These are phyloP conservation scores for Aphanoascus verrucosus DNA, from an alignment of 2,329 filamentous ascomycete genomes.

Conservation along the genomic window DNA sequence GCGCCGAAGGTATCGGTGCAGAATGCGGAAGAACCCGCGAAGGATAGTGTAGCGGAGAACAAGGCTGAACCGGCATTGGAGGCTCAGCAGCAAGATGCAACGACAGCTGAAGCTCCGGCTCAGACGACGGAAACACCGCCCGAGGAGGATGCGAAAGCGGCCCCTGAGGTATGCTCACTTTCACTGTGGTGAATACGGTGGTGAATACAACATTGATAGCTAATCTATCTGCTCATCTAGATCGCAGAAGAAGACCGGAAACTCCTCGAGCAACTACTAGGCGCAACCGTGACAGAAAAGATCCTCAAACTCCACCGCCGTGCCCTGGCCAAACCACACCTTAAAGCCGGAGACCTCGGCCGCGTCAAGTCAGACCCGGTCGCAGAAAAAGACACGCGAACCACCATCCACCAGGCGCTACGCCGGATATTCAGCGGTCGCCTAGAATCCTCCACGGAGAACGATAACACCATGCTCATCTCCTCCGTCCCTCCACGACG, in stretches of 20 bases:
- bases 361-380: slow-evolving; percentile 45
- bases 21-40: background rate
- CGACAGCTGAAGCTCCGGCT: slow-evolving; percentile 12
- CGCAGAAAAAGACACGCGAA: slow-evolving; percentile 50
- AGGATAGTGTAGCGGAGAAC: background rate
- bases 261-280: slow-evolving; percentile 41
- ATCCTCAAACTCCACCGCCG: slow-evolving; percentile 48
- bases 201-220: too few species aligned
- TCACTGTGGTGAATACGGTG: background rate
- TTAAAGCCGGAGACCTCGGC: slow-evolving; percentile 47
- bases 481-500: slow-evolving; percentile 30
- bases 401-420: slow-evolving; percentile 54
- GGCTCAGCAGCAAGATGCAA: slow-evolving; percentile 6
- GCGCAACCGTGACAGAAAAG: slow-evolving; percentile 38
- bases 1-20: slow-evolving; percentile 1
- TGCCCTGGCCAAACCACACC: slow-evolving; percentile 43
- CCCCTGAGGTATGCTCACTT: background rate
- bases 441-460: slow-evolving; percentile 66
- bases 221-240: background rate
- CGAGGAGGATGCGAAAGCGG: background rate
- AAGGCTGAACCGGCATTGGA: background rate
- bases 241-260: slow-evolving; percentile 36
- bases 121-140: slow-evolving; percentile 8
- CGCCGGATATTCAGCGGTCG: slow-evolving; percentile 69
- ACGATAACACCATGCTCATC: slow-evolving; percentile 56